A percentile compares a stretch with the other conserved stretches of the same genome.
Conservation (phyloP, 257 asterid species). For the Capsicum baccatum region DNA sequence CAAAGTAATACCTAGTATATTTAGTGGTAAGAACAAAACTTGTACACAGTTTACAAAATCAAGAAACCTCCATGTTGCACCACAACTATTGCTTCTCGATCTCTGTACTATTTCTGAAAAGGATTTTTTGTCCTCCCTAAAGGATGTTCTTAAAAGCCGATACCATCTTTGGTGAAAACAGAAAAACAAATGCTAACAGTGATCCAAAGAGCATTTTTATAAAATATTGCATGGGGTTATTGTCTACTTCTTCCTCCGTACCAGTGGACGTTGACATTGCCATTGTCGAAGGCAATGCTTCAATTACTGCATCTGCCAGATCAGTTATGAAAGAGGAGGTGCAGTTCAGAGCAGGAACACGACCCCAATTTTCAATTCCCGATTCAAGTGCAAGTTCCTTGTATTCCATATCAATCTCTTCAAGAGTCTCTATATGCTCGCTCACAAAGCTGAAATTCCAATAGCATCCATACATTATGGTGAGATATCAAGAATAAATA, state of each 20-base stretch:
- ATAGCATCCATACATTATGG: constrained; percentile 2
- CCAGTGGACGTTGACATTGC: constrained; percentile 54
- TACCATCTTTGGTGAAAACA: constrained; percentile 59
- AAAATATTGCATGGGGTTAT: constrained; percentile 50
- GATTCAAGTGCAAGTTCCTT: constrained; percentile 83
- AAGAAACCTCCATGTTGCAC: not conserved
- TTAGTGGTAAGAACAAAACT: not conserved
- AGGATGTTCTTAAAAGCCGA: constrained; percentile 49
- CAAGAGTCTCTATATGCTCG: constrained; percentile 98
- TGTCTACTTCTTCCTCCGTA: constrained; percentile 46
- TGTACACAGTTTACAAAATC: not conserved
- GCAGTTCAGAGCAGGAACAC: constrained; percentile 97
- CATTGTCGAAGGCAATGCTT: constrained; percentile 82
- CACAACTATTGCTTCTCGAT: not conserved
- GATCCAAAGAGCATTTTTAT: constrained; percentile 75
- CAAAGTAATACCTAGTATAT: not conserved
- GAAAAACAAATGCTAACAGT: constrained; percentile 69
- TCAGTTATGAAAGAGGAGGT: constrained; percentile 79
- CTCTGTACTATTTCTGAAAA: not conserved
- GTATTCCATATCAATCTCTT: constrained; percentile 98
- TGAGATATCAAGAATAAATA: constrained; percentile 16
- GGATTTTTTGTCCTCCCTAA: constrained; percentile 15
- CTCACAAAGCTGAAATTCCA: constrained; percentile 80
- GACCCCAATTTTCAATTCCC: constrained; percentile 90
- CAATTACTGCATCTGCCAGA: constrained; percentile 90